Evolutionary conservation across 2,329 filamentous ascomycete species (phyloP).

Genomic region (Epichloe hybrida): DNA sequence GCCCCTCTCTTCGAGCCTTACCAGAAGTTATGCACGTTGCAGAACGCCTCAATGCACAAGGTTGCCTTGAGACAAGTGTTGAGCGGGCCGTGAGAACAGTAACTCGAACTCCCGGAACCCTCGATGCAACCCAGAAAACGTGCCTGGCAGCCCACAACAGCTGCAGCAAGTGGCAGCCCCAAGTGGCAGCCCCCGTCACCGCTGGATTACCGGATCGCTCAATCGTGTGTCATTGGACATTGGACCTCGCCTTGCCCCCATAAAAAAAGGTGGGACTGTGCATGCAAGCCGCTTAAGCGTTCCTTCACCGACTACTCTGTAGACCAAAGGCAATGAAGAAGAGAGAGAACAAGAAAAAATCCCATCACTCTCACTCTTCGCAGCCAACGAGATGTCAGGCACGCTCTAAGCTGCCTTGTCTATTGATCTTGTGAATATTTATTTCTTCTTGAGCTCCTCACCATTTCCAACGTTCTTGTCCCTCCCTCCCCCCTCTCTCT

Average conservation of each 20-base stretch:
- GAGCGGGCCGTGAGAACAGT: neutral
- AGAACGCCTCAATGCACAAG: neutral
- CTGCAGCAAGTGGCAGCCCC: conserved; percentile 1
- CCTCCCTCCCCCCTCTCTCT: neutral
- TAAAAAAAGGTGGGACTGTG: neutral
- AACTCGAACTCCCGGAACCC: neutral
- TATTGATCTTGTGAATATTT: conserved; percentile 1
- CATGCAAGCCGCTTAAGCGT: conserved; percentile 4
- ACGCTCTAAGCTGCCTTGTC: neutral
- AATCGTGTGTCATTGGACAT: conserved; percentile 8
- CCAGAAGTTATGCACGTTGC: neutral
- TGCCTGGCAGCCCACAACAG: conserved; percentile 5
- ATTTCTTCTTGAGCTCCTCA: neutral
- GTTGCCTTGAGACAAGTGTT: neutral
- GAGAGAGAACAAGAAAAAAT: neutral
- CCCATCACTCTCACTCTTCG: neutral
- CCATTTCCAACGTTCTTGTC: neutral
- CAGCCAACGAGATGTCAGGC: neutral
- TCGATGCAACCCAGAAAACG: conserved; percentile 3
- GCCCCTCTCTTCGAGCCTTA: neutral
- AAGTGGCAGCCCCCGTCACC: conserved; percentile 7
- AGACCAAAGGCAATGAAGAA: neutral
- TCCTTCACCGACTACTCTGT: conserved; percentile 6
- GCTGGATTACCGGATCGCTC: conserved; percentile 5
- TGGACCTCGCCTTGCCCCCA: conserved; percentile 5